These are phyloP conservation scores for Ceratobasidium theobromae DNA, from an alignment of 1,284 basidiomycete genomes.

Conservation along the genomic window DNA sequence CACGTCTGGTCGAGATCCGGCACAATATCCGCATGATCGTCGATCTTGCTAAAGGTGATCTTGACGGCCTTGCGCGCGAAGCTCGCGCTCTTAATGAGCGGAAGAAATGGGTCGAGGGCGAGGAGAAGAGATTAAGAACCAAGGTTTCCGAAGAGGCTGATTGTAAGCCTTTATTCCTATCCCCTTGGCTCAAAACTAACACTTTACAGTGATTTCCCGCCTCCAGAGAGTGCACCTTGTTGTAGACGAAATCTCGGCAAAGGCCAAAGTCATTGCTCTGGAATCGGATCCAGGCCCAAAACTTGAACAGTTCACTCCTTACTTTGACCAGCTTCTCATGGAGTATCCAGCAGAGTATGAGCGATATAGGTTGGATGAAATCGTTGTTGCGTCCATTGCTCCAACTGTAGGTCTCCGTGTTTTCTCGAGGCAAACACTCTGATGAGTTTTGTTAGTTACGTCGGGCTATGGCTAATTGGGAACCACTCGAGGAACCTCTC, in stretches of 20 bases:
- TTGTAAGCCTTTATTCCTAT: slow-evolving; percentile 50
- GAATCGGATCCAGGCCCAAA: slow-evolving; percentile 60
- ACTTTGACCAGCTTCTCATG: slow-evolving; percentile 69
- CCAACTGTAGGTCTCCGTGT: slow-evolving; percentile 57
- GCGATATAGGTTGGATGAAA: slow-evolving; percentile 80
- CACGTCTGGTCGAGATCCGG: slow-evolving; percentile 89
- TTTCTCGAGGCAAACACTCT: neutral
- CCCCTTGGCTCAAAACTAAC: slow-evolving; percentile 13
- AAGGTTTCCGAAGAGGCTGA: slow-evolving; percentile 73
- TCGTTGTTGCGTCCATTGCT: slow-evolving; percentile 86
- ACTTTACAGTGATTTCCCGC: slow-evolving; percentile 64
- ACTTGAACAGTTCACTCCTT: slow-evolving; percentile 67
- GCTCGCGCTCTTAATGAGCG: slow-evolving; percentile 80
- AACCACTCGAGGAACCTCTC: slow-evolving; percentile 68
- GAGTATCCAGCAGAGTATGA: slow-evolving; percentile 80
- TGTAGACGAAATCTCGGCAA: slow-evolving; percentile 64
- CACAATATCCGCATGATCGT: slow-evolving; percentile 91
- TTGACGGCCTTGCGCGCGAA: slow-evolving; percentile 87
- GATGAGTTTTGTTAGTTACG: slow-evolving; percentile 49
- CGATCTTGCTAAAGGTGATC: slow-evolving; percentile 76
- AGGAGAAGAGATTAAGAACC: slow-evolving; percentile 67
- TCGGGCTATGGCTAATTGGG: slow-evolving; percentile 66
- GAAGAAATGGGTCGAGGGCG: slow-evolving; percentile 70
- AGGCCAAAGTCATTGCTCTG: slow-evolving; percentile 59
- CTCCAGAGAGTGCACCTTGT: slow-evolving; percentile 74